phyloP scores from a whole-genome alignment of 768 basidiomycete species.

The Lactarius quietus region DNA sequence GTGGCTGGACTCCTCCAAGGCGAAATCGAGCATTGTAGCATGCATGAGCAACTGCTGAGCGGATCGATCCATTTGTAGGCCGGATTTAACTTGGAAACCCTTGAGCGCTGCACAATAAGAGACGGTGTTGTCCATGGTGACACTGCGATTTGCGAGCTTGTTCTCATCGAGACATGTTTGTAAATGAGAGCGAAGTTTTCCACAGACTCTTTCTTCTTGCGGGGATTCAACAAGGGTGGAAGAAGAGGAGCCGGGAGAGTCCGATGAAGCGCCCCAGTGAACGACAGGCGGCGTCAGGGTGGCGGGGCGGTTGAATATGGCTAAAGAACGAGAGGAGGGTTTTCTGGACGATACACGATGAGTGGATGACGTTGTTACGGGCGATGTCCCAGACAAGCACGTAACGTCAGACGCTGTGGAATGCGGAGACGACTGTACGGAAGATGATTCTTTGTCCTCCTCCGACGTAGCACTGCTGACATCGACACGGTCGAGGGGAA shows the following conservation, averaged over 20 bases:
- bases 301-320: conserved; percentile 12
- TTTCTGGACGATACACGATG: conserved; percentile 4
- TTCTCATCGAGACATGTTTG: conserved; percentile 19
- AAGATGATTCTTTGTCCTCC: not conserved
- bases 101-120: conserved; percentile 17
- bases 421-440: not conserved
- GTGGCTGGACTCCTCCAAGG: conserved; percentile 1
- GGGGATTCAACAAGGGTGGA: conserved; percentile 7
- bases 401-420: not conserved
- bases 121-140: conserved; percentile 11
- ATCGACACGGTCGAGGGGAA: not conserved
- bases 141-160: conserved; percentile 18
- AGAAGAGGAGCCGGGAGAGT: conserved; percentile 8
- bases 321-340: conserved; percentile 9
- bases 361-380: not conserved
- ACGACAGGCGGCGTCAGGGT: conserved; percentile 3
- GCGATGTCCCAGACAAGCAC: conserved; percentile 5
- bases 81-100: conserved; percentile 12
- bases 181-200: conserved; percentile 10
- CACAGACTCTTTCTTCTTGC: not conserved
- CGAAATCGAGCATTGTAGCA: conserved; percentile 17
- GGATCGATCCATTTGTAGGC: conserved; percentile 5
- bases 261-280: conserved; percentile 6
- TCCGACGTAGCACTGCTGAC: not conserved
- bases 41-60: conserved; percentile 13